Evolutionary conservation across 2,329 filamentous ascomycete species (phyloP).

Genomic region (Colletotrichum siamense): DNA sequence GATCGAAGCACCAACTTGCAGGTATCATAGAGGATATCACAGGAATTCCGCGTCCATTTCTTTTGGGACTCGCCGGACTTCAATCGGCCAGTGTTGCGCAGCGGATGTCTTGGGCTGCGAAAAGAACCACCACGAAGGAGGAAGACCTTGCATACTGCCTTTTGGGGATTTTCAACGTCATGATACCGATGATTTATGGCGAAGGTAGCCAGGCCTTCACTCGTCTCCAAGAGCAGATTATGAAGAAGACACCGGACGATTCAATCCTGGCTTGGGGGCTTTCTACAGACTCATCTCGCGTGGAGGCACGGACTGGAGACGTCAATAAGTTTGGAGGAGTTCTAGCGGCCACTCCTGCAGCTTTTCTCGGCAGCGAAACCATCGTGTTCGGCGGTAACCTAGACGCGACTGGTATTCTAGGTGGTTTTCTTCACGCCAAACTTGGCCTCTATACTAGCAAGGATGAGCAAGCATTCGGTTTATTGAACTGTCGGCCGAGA

Average conservation of each 20-base stretch:
- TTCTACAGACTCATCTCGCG: not conserved
- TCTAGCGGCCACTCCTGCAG: not conserved
- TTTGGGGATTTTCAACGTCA: constrained; percentile 23
- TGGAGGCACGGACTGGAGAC: not conserved
- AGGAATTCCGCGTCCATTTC: constrained; percentile 24
- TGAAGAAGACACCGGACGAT: constrained; percentile 19
- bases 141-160: constrained; percentile 27
- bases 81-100: constrained; percentile 23
- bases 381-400: not conserved
- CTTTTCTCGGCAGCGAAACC: not conserved
- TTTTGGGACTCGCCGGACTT: constrained; percentile 2
- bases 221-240: constrained; percentile 23
- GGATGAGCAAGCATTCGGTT: not conserved
- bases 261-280: constrained; percentile 25
- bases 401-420: not conserved
- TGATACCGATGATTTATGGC: constrained; percentile 24
- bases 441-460: not conserved
- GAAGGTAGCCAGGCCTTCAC: constrained; percentile 21
- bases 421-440: not conserved
- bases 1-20: constrained; percentile 14
- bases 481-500: not conserved
- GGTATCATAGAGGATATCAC: constrained; percentile 32
- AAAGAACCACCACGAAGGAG: constrained; percentile 7
- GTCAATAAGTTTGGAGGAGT: not conserved
- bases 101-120: constrained; percentile 26